Evolutionary conservation across 345 rosid genomes (phyloP).

Genomic region (Eucalyptus sideroxylon): DNA sequence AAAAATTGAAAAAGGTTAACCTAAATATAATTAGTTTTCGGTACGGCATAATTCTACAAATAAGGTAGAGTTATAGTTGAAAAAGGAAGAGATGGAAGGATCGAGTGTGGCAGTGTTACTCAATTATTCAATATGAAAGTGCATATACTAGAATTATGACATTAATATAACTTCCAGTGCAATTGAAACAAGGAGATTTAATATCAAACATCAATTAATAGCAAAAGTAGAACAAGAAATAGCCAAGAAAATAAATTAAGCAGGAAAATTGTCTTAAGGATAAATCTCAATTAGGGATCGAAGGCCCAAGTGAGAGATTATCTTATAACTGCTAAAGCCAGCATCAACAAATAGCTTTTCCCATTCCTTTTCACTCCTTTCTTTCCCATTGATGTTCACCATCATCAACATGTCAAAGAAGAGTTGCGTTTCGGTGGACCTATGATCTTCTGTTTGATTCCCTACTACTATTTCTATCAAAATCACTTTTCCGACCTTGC

Average conservation of each 20-base stretch:
- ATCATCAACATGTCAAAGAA: slow-evolving; percentile 8
- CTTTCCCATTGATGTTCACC: background rate
- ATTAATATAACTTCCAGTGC: background rate
- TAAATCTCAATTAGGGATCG: slow-evolving; percentile 13
- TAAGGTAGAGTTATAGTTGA: background rate
- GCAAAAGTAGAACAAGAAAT: background rate
- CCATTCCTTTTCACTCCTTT: slow-evolving; percentile 19
- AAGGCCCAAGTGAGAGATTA: background rate
- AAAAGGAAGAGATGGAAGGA: background rate
- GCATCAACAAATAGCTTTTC: slow-evolving; percentile 13
- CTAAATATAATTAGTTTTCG: background rate
- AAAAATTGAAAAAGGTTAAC: background rate
- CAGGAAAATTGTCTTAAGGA: background rate
- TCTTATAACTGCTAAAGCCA: slow-evolving; percentile 12
- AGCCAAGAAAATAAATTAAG: background rate
- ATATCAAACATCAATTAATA: background rate
- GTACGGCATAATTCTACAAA: background rate
- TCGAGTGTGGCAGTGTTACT: background rate
- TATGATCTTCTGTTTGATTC: background rate
- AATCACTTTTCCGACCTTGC: background rate
- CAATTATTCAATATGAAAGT: background rate
- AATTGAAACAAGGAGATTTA: background rate
- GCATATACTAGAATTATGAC: background rate
- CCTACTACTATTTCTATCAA: background rate
- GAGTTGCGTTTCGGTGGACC: background rate